Evolutionary conservation across 805 yeast genomes (phyloP).

Genomic region (Pichia phayaonensis): DNA sequence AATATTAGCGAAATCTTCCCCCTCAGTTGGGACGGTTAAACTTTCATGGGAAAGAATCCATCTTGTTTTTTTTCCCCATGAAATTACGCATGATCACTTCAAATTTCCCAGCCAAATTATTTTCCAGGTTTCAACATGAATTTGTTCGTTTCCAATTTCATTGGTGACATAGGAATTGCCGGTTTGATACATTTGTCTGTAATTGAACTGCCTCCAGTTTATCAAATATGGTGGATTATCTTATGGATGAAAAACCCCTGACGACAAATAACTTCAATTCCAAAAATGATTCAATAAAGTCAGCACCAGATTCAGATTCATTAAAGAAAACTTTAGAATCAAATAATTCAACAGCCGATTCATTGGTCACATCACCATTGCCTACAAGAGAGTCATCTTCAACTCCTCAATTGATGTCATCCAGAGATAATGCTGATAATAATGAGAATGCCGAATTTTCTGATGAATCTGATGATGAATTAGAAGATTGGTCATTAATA

Average conservation of each 20-base stretch:
- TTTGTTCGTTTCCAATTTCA: too few relatives aligned
- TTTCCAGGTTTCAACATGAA: not conserved
- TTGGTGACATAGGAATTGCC: too few relatives aligned
- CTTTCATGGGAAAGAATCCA: not conserved
- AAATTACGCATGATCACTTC: not conserved
- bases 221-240: not conserved
- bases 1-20: not conserved
- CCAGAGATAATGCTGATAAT: not conserved
- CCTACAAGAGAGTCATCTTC: not conserved
- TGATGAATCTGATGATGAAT: conserved; percentile 36
- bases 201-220: not conserved
- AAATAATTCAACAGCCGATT: not conserved
- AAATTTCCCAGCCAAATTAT: too few relatives aligned
- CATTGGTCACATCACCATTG: not conserved
- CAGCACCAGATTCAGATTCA: not conserved
- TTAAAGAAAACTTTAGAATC: not conserved
- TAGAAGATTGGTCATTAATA: conserved; percentile 47
- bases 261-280: not conserved
- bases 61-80: not conserved
- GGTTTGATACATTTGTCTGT: too few relatives aligned
- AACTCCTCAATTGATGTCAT: not conserved
- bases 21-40: not conserved
- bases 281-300: not conserved
- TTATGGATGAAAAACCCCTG: not conserved
- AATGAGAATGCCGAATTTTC: conserved; percentile 8